Conservation (phyloP, 768 basidiomycete genomes). For the Cystobasidium tubakii region DNA sequence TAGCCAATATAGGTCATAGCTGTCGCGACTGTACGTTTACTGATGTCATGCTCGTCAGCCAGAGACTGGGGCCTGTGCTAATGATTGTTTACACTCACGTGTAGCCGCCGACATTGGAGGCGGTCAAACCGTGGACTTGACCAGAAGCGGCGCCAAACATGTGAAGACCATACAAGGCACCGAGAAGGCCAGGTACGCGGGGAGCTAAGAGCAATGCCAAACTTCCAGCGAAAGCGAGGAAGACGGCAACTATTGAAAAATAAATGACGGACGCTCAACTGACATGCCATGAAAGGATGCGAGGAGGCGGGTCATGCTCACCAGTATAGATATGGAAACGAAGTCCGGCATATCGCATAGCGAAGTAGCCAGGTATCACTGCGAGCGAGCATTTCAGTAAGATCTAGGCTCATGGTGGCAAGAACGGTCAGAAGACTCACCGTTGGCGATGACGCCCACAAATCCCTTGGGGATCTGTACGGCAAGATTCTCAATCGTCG, state of each 20-base stretch:
- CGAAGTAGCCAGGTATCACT: conserved; percentile 5
- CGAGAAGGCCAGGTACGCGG: conserved; percentile 10
- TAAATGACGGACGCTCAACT: too few relatives aligned
- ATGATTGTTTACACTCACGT: background rate
- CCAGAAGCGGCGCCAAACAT: conserved; percentile 14
- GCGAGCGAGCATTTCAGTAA: too few relatives aligned
- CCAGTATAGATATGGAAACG: conserved; percentile 16
- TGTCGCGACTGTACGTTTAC: conserved; percentile 4
- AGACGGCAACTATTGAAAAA: background rate
- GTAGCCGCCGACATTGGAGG: background rate
- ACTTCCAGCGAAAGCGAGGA: conserved; percentile 5
- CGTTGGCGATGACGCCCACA: background rate
- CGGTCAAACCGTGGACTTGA: background rate
- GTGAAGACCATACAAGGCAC: conserved; percentile 9
- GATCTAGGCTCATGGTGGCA: too few relatives aligned
- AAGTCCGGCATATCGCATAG: background rate
- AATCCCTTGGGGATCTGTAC: conserved; percentile 29
- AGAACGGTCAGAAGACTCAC: too few relatives aligned
- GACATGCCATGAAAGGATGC: too few relatives aligned
- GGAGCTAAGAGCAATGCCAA: conserved; percentile 5
- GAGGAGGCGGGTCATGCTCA: too few relatives aligned
- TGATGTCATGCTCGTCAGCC: background rate
- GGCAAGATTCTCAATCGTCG: conserved; percentile 12
- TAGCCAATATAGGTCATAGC: conserved; percentile 4
- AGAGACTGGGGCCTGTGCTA: background rate